Conservation (phyloP, 208 protist species). For the Entamoeba invadens region DNA sequence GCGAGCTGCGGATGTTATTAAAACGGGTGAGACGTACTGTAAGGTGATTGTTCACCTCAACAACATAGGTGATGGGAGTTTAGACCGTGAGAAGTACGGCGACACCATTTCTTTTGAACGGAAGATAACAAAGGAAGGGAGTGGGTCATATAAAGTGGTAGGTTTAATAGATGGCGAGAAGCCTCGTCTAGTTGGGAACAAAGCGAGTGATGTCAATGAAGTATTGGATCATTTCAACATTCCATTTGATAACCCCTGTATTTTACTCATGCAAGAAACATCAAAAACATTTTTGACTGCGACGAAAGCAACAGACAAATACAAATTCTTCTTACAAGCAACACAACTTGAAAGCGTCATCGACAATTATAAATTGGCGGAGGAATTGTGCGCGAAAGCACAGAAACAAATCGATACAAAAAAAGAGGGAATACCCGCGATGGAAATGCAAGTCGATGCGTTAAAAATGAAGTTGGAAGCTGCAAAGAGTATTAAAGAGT, state of each 20-base stretch:
- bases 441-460: background rate
- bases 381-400: background rate
- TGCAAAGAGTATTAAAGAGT: background rate
- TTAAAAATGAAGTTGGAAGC: background rate
- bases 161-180: background rate
- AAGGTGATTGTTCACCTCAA: background rate
- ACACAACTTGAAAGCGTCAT: background rate
- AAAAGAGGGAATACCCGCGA: background rate
- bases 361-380: background rate
- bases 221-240: background rate
- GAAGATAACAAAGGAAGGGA: background rate
- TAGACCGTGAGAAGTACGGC: slow-evolving; percentile 11
- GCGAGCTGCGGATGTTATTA: background rate
- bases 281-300: background rate
- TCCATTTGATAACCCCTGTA: background rate
- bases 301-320: background rate
- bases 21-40: background rate
- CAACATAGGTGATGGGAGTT: background rate
- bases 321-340: background rate
- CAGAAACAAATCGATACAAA: background rate
- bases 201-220: background rate
- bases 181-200: background rate
- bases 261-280: background rate
- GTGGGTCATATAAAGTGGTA: background rate
- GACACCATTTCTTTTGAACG: background rate